Percentiles rank a stretch among this genome's conserved stretches.
These are phyloP conservation scores for Penicillium thymicola DNA, from an alignment of 2,329 filamentous ascomycete genomes.

Conservation along the genomic window DNA sequence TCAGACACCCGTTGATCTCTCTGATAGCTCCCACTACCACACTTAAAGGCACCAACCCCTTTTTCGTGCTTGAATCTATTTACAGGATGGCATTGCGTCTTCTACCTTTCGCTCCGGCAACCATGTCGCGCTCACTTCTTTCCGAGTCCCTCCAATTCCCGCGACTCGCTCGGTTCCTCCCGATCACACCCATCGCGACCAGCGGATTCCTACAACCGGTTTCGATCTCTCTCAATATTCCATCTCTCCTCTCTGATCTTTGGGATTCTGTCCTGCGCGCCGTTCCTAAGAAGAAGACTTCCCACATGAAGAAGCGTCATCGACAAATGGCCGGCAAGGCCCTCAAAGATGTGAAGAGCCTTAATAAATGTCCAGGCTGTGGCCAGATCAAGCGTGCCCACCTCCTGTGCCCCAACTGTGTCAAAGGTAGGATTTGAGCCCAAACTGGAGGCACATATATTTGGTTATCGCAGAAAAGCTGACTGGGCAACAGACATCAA, in stretches of 20 bases:
- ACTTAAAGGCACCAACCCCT: neutral
- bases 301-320: slow-evolving; percentile 89
- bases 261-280: slow-evolving; percentile 92
- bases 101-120: slow-evolving; percentile 17
- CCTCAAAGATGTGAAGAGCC: slow-evolving; percentile 79
- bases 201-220: slow-evolving; percentile 59
- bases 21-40: slow-evolving; percentile 5
- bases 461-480: slow-evolving; percentile 1
- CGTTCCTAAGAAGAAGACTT: slow-evolving; percentile 98
- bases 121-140: slow-evolving; percentile 14
- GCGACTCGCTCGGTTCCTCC: slow-evolving; percentile 34
- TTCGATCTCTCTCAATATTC: slow-evolving; percentile 59
- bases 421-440: slow-evolving; percentile 59
- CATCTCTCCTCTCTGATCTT: slow-evolving; percentile 71
- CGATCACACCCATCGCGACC: slow-evolving; percentile 48
- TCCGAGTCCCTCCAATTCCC: slow-evolving; percentile 26
- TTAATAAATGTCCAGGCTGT: slow-evolving; percentile 88
- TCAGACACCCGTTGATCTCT: neutral
- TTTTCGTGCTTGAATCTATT: neutral
- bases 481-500: slow-evolving; percentile 40
- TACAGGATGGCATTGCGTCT: slow-evolving; percentile 29
- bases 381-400: slow-evolving; percentile 86
- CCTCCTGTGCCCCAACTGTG: slow-evolving; percentile 81
- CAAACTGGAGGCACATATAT: neutral
- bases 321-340: slow-evolving; percentile 95